These are phyloP conservation scores for Eremothecium coryli DNA, from an alignment of 1,139 yeast species.

Conservation along the genomic window DNA sequence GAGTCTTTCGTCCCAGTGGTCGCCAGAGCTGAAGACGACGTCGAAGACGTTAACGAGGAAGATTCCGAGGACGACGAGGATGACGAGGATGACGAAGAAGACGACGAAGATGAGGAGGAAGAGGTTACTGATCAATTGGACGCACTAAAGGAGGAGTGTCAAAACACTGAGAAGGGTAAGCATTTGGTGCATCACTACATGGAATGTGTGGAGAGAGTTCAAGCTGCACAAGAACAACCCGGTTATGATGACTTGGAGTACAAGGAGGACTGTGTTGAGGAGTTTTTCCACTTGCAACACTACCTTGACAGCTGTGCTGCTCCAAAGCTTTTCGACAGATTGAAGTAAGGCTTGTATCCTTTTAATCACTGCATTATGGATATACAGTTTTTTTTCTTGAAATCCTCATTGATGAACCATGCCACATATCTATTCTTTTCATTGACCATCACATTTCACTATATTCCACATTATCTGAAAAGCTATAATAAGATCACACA, in stretches of 20 bases:
- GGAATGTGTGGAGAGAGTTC: conserved; percentile 92
- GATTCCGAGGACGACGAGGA: conserved; percentile 40
- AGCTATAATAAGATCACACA: too few species aligned
- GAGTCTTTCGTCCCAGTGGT: conserved; percentile 72
- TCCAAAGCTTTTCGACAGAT: conserved; percentile 77
- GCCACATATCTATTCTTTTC: too few species aligned
- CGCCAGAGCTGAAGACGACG: conserved; percentile 68
- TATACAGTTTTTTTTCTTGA: background rate
- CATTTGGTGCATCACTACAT: conserved; percentile 80
- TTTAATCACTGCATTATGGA: background rate
- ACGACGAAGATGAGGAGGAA: conserved; percentile 73
- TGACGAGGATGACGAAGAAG: conserved; percentile 62
- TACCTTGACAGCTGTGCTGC: conserved; percentile 90
- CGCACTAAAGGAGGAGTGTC: conserved; percentile 57
- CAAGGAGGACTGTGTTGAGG: conserved; percentile 97
- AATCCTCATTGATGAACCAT: too few species aligned
- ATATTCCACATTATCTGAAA: too few species aligned
- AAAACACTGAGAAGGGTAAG: conserved; percentile 58
- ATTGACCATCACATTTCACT: too few species aligned
- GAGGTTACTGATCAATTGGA: conserved; percentile 64
- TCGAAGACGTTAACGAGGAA: conserved; percentile 28
- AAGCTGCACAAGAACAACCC: conserved; percentile 73
- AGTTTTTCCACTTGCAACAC: conserved; percentile 94
- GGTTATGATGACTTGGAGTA: conserved; percentile 70
- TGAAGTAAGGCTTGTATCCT: conserved; percentile 43